A percentile compares a stretch with the other conserved stretches of the same genome.
Evolutionary conservation across 106 monocot genomes (phyloP).

Genomic region (Hemerocallis citrina): DNA sequence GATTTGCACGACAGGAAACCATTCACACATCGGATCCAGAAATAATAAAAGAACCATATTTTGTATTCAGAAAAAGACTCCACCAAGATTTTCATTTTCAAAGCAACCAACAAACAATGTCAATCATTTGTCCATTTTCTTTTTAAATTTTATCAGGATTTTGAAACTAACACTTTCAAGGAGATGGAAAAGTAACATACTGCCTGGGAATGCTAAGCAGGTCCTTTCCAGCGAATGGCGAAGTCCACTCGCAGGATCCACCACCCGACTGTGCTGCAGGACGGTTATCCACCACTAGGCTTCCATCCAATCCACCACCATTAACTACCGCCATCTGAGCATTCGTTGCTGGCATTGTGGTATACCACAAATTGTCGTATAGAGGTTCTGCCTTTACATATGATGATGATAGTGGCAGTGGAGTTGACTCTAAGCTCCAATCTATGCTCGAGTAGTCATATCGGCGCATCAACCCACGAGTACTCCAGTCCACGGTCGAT

Average conservation of each 20-base stretch:
- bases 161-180: constrained; percentile 7
- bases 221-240: constrained; percentile 63
- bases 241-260: constrained; percentile 52
- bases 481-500: constrained; percentile 47
- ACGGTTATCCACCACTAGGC: background rate
- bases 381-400: constrained; percentile 11
- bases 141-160: background rate
- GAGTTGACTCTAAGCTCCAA: constrained; percentile 62
- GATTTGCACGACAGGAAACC: no score
- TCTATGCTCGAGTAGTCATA: constrained; percentile 81
- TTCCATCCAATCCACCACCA: constrained; percentile 15
- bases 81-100: background rate
- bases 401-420: constrained; percentile 13
- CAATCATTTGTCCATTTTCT: constrained; percentile 6
- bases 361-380: background rate
- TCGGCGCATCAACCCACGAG: constrained; percentile 13
- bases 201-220: constrained; percentile 56
- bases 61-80: background rate
- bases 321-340: constrained; percentile 3
- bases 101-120: constrained; percentile 4
- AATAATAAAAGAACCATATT: no score
- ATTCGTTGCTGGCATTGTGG: constrained; percentile 3
- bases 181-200: constrained; percentile 49
- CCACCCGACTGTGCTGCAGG: constrained; percentile 7
- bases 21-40: no score